Conservation (phyloP, 2,329 filamentous ascomycete genomes). For the Anisogramma anomala region DNA sequence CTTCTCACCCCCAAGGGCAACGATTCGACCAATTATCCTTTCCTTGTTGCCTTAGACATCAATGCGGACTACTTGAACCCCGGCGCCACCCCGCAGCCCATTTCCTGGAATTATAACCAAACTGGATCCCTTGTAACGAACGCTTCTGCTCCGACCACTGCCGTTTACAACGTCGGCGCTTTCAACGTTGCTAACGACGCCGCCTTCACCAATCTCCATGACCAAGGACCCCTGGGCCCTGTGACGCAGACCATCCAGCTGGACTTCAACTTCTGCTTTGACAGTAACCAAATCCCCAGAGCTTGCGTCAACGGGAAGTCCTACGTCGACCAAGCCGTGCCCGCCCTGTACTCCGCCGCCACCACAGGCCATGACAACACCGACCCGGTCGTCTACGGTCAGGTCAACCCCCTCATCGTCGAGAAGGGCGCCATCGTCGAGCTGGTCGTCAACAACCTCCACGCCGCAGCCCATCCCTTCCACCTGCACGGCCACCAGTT, state of each 20-base stretch:
- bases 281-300: slow-evolving; percentile 51
- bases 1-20: slow-evolving; percentile 25
- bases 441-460: slow-evolving; percentile 39
- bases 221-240: slow-evolving; percentile 34
- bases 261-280: slow-evolving; percentile 44
- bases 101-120: slow-evolving; percentile 27
- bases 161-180: slow-evolving; percentile 22
- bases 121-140: slow-evolving; percentile 34
- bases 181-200: slow-evolving; percentile 52
- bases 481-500: slow-evolving; percentile 46
- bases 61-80: slow-evolving; percentile 31
- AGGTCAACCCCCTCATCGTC: slow-evolving; percentile 30
- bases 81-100: slow-evolving; percentile 14
- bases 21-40: slow-evolving; percentile 31
- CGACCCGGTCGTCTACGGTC: slow-evolving; percentile 31
- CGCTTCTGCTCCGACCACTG: slow-evolving; percentile 18
- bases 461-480: slow-evolving; percentile 37
- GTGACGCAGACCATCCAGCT: slow-evolving; percentile 47
- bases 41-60: slow-evolving; percentile 31
- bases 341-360: slow-evolving; percentile 60
- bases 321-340: slow-evolving; percentile 57
- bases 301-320: slow-evolving; percentile 53
- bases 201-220: slow-evolving; percentile 44
- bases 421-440: slow-evolving; percentile 30
- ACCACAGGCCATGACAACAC: slow-evolving; percentile 37